Evolutionary conservation across 2,329 filamentous ascomycete species (phyloP).

Genomic region (Neoascochyta sp.): DNA sequence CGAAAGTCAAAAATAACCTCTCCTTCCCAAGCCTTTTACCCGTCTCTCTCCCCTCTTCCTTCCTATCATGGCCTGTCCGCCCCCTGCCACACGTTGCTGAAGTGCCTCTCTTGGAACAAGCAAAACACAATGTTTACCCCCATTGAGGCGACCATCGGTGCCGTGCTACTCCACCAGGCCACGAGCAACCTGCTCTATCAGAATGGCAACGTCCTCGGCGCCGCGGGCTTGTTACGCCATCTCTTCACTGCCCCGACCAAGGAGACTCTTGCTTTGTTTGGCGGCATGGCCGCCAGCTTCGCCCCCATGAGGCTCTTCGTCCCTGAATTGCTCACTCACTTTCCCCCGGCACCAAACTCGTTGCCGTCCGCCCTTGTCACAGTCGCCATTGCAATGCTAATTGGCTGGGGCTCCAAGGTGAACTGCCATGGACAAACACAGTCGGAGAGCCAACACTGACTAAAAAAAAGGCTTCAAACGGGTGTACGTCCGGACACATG

Average conservation of each 20-base stretch:
- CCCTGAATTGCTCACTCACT: conserved; percentile 46
- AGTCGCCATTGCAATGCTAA: conserved; percentile 42
- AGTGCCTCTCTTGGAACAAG: no score
- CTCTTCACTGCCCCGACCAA: conserved; percentile 40
- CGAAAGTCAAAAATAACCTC: no score
- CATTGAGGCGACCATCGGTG: conserved; percentile 50
- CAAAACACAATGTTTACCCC: conserved; percentile 59
- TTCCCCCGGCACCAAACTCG: conserved; percentile 38
- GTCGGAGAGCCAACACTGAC: conserved; percentile 6
- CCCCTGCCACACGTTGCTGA: no score
- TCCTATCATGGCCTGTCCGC: no score
- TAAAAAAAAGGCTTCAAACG: conserved; percentile 30
- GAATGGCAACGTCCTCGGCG: conserved; percentile 51
- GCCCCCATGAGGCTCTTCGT: conserved; percentile 41
- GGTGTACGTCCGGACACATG: conserved; percentile 56
- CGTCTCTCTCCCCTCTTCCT: no score
- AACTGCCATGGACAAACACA: conserved; percentile 1
- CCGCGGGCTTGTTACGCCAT: conserved; percentile 47
- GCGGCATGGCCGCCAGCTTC: conserved; percentile 46
- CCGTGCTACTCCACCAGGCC: conserved; percentile 50
- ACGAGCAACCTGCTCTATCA: conserved; percentile 50
- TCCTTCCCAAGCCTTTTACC: no score
- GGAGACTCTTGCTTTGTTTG: conserved; percentile 46
- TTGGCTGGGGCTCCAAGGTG: conserved; percentile 55
- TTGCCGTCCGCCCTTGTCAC: conserved; percentile 39